phyloP scores from a whole-genome alignment of 306 rosid species.

The Casuarina glauca region DNA sequence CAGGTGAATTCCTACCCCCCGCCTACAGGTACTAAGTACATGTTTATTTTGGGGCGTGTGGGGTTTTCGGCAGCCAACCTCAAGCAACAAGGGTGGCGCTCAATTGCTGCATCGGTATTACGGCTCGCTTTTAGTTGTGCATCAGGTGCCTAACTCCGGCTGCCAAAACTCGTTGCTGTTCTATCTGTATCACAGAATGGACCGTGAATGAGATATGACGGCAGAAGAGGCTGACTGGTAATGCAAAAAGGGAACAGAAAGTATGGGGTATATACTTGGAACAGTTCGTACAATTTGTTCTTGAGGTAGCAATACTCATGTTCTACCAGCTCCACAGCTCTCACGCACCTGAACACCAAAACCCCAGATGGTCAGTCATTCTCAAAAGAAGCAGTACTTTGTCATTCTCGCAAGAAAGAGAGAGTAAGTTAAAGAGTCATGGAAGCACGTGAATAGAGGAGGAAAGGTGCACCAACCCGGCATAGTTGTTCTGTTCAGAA shows the following conservation, averaged over 20 bases:
- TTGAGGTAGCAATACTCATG: slow-evolving; percentile 93
- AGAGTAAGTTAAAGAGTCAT: background rate
- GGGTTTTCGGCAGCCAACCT: slow-evolving; percentile 15
- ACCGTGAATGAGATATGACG: background rate
- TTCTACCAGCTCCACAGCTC: slow-evolving; percentile 87
- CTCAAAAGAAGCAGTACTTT: no score
- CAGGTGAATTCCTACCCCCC: no score
- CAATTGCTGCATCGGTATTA: background rate
- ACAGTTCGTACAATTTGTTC: slow-evolving; percentile 83
- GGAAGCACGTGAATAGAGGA: slow-evolving; percentile 28
- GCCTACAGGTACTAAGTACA: no score
- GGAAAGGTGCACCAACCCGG: slow-evolving; percentile 45
- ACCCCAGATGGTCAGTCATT: background rate
- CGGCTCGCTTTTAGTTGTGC: slow-evolving; percentile 40
- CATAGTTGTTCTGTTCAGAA: slow-evolving; percentile 74
- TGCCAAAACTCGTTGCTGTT: slow-evolving; percentile 80
- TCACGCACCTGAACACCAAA: slow-evolving; percentile 58
- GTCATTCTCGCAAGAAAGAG: background rate
- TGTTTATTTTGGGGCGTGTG: background rate
- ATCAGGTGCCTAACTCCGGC: slow-evolving; percentile 82
- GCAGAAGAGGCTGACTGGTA: background rate
- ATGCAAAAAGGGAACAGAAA: background rate
- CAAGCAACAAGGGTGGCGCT: background rate
- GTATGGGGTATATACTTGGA: slow-evolving; percentile 54
- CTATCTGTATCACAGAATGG: slow-evolving; percentile 43